Conservation (phyloP, 2,329 filamentous ascomycete species). For the Fusarium musae region DNA sequence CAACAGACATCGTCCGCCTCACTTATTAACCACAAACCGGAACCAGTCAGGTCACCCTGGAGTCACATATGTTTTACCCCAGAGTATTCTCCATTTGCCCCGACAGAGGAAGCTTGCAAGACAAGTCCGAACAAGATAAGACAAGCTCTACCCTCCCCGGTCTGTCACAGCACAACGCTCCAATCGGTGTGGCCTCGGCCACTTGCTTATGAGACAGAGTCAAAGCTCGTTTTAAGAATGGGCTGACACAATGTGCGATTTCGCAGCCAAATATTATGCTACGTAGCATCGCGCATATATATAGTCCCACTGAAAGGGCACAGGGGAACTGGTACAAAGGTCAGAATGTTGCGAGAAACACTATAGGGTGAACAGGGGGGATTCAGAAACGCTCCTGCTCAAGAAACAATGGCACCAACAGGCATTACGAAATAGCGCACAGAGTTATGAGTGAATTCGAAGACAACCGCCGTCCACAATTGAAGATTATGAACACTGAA, state of each 20-base stretch:
- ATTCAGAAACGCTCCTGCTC: background rate
- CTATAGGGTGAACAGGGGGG: background rate
- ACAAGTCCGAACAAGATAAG: background rate
- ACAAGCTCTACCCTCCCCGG: background rate
- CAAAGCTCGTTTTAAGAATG: constrained; percentile 5
- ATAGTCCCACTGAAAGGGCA: background rate
- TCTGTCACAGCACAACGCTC: constrained; percentile 4
- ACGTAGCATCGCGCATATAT: constrained; percentile 14
- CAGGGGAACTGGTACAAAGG: background rate
- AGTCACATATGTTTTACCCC: background rate
- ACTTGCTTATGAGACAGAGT: background rate
- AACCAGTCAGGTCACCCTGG: constrained; percentile 1
- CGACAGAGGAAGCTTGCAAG: background rate
- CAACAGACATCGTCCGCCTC: background rate
- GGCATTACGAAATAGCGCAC: background rate
- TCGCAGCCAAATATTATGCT: constrained; percentile 7
- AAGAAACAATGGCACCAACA: background rate
- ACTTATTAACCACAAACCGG: background rate
- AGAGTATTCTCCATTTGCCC: background rate
- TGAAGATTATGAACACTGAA: background rate
- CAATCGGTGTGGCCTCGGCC: constrained; percentile 5
- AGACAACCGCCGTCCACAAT: background rate
- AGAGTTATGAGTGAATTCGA: background rate
- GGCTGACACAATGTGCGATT: constrained; percentile 1
- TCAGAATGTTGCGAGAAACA: background rate